Evolutionary conservation across 1,284 basidiomycete species (phyloP).

Genomic region (Rhizoctonia solani): DNA sequence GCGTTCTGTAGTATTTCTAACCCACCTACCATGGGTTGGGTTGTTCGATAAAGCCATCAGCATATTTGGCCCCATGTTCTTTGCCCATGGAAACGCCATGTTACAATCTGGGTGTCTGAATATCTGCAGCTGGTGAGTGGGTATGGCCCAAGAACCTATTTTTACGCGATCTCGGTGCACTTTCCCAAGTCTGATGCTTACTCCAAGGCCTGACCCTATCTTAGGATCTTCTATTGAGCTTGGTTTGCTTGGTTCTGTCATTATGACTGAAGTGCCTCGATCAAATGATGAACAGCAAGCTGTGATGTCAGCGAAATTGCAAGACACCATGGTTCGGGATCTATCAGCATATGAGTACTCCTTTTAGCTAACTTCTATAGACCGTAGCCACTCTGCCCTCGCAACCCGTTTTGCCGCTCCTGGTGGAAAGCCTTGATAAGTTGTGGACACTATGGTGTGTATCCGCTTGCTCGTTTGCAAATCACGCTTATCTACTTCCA

Average conservation of each 20-base stretch:
- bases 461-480: not conserved
- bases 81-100: conserved; percentile 74
- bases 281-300: conserved; percentile 71
- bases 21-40: conserved; percentile 81
- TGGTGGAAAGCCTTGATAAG: conserved; percentile 63
- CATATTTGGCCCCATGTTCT: conserved; percentile 77
- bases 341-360: not conserved
- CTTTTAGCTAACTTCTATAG: conserved; percentile 48
- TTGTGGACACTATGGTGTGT: conserved; percentile 81
- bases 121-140: conserved; percentile 78
- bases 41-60: conserved; percentile 74
- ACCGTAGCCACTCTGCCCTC: conserved; percentile 78
- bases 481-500: conserved; percentile 1
- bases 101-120: conserved; percentile 86
- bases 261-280: conserved; percentile 72
- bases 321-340: conserved; percentile 6
- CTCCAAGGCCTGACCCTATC: conserved; percentile 66
- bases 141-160: not conserved
- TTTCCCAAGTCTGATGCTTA: conserved; percentile 25
- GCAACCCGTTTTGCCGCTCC: conserved; percentile 68
- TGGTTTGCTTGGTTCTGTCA: conserved; percentile 76
- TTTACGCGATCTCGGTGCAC: not conserved
- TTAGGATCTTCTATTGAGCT: conserved; percentile 71
- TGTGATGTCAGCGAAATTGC: conserved; percentile 44
- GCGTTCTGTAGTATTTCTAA: conserved; percentile 85